Evolutionary conservation across 148 eudicot genomes (phyloP).

Genomic region (Bassia scoparia): DNA sequence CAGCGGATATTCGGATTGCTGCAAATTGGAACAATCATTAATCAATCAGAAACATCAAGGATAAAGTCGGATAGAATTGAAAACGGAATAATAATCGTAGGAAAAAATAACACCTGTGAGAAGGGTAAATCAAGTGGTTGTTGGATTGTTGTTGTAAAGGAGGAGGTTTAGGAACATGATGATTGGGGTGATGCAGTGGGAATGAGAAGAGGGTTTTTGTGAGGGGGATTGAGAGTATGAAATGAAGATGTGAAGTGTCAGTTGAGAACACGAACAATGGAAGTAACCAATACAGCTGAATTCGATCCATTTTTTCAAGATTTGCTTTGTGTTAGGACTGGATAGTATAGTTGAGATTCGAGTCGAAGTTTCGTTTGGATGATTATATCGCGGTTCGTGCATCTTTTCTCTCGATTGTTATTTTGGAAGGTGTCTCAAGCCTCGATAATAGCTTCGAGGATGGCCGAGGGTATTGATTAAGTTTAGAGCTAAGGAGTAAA

Average conservation of each 20-base stretch:
- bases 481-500: too few species aligned
- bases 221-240: conserved; percentile 54
- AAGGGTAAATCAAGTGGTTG: conserved; percentile 55
- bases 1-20: too few species aligned
- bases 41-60: too few species aligned
- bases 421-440: too few species aligned
- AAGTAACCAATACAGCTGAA: conserved; percentile 51
- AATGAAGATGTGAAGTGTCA: conserved; percentile 52
- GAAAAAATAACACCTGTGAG: conserved; percentile 8
- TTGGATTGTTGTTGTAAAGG: conserved; percentile 18
- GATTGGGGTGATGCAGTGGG: conserved; percentile 26
- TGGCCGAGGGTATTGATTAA: too few species aligned
- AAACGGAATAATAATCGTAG: not conserved
- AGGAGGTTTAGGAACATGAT: conserved; percentile 24
- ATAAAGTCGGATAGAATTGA: not conserved
- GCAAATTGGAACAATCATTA: not conserved
- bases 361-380: too few species aligned
- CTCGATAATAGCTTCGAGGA: too few species aligned
- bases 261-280: conserved; percentile 68
- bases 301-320: conserved; percentile 53
- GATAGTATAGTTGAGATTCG: too few species aligned
- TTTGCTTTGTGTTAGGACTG: too few species aligned
- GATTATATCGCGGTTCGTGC: too few species aligned
- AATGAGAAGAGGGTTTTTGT: conserved; percentile 39
- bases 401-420: too few species aligned